Evolutionary conservation across 208 protist genomes (phyloP).

Genomic region (Leptomonas seymouri): DNA sequence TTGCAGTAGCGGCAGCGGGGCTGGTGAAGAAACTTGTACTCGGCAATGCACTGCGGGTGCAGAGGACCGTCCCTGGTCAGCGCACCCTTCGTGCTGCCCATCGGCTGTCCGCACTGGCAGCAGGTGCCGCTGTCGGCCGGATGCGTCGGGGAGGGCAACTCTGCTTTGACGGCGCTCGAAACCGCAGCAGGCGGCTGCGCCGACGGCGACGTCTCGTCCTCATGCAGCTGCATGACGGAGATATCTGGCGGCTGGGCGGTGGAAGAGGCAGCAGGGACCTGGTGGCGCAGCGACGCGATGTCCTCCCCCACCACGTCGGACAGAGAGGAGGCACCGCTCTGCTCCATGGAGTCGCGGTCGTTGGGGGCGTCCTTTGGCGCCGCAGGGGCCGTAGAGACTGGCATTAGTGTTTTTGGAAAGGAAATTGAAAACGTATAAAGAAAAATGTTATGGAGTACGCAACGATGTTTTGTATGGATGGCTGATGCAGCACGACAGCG

Average conservation of each 20-base stretch:
- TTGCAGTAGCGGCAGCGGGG: slow-evolving; percentile 51
- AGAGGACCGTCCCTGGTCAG: slow-evolving; percentile 38
- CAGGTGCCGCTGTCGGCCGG: slow-evolving; percentile 9
- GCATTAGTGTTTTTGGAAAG: background rate
- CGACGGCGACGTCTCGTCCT: slow-evolving; percentile 16
- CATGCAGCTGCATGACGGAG: slow-evolving; percentile 4
- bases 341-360: background rate
- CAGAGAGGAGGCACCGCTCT: slow-evolving; percentile 9
- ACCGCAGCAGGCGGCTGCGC: background rate
- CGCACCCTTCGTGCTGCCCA: slow-evolving; percentile 29
- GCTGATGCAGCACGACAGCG: too few relatives aligned
- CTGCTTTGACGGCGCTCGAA: slow-evolving; percentile 8
- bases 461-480: too few relatives aligned
- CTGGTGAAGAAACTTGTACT: slow-evolving; percentile 50
- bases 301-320: slow-evolving; percentile 9
- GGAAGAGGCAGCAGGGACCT: slow-evolving; percentile 1
- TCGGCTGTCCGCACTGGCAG: slow-evolving; percentile 45
- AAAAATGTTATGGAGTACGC: background rate
- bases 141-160: background rate
- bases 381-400: background rate
- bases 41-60: slow-evolving; percentile 38
- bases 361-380: slow-evolving; percentile 1
- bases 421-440: slow-evolving; percentile 1
- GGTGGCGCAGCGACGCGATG: background rate
- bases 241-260: background rate